These are phyloP conservation scores for Atkinsonella texensis DNA, from an alignment of 2,329 filamentous ascomycete genomes.

Conservation along the genomic window DNA sequence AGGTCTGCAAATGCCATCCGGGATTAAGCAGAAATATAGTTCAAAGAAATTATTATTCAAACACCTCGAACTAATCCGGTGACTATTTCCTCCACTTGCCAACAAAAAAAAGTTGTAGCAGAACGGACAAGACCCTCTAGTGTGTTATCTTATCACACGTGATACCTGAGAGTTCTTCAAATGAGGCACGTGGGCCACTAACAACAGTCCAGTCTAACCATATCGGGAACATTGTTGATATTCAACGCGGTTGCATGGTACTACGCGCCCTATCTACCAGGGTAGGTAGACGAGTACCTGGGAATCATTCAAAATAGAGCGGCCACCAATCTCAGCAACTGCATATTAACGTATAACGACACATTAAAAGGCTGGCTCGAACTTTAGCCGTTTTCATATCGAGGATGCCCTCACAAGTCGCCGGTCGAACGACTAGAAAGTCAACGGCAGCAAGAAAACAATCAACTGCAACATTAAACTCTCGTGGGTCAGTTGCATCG, in stretches of 20 bases:
- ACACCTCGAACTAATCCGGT: neutral
- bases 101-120: constrained; percentile 1
- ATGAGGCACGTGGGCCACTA: neutral
- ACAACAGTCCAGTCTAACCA: constrained; percentile 18
- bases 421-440: constrained; percentile 33
- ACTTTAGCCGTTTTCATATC: neutral
- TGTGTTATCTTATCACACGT: constrained; percentile 22
- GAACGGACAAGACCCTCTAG: neutral
- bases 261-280: constrained; percentile 12
- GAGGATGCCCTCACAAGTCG: constrained; percentile 38
- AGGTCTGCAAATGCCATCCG: neutral
- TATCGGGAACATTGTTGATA: constrained; percentile 23
- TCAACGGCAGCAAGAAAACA: constrained; percentile 29
- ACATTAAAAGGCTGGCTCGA: neutral
- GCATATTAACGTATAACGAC: neutral
- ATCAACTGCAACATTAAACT: constrained; percentile 23
- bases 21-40: neutral
- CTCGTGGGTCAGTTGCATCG: constrained; percentile 34
- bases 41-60: neutral
- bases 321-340: neutral
- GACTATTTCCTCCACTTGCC: neutral
- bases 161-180: constrained; percentile 12
- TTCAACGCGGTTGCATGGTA: constrained; percentile 9
- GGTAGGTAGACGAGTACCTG: constrained; percentile 13
- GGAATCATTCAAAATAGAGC: neutral